Base-by-base conservation (phyloP, 1,139 yeast genomes). In the Magnusiomyces fungicola region DNA sequence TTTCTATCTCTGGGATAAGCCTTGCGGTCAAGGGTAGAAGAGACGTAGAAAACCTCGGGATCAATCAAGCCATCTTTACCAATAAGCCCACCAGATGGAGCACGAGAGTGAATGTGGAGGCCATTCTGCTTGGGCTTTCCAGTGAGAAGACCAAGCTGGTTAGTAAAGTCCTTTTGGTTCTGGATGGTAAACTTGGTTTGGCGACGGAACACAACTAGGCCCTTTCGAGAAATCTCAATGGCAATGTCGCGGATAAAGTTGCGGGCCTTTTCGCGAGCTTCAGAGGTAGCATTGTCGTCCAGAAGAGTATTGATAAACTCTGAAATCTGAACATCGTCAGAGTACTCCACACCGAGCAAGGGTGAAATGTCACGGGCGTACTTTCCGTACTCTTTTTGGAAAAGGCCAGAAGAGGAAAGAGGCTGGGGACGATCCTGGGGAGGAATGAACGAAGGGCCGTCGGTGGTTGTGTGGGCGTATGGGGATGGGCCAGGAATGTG, bases 51-150 rank as follows among this genome's bases (percentile, higher is more conserved):
- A 25, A 50, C 37, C 16, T 52, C 55, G 21, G 61, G 61, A 34
- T 57, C 59, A 34, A 56, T 54, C 43, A 52, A 50, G 7, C 51
- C 49, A 22, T 48, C 45, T 19, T 55, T 56, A 4, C 50, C 51
- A 19, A 58, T 52, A 30, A 62, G 46, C 12, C 67, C 67, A 4
- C 65, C 66, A 25, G 63, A 63, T 3, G 64, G 57, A 19, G 62
- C 72, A 23, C 61, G 60, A 18, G 67, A 67, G 46, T 64, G 67
- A 38, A 62, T 61, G 51, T 64, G 89, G 3, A 84, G 78, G 19
- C 86, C 85, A 14, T 83, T 75, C 6, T 83, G 76, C 50, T 72
- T 73, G 22, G 87, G 86, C 61, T 83, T 87, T 45, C 81, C 76
- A 61, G 82, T 86, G 49, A 80, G 69, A 21, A 78, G 77, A 16